These are phyloP conservation scores for Immersiporthe knoxdaviesiana DNA, from an alignment of 2,329 filamentous ascomycete genomes.

Conservation along the genomic window DNA sequence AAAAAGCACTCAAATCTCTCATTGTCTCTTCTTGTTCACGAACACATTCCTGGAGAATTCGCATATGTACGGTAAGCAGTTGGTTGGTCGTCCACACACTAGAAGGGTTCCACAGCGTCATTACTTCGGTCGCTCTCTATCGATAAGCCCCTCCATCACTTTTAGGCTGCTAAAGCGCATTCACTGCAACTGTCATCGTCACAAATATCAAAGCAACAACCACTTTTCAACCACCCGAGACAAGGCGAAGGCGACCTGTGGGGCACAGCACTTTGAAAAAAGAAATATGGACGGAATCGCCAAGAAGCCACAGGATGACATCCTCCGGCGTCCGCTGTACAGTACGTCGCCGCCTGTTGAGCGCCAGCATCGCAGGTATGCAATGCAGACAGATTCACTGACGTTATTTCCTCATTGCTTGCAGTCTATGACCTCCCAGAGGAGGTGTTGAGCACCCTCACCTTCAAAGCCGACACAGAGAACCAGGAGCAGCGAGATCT, in stretches of 20 bases:
- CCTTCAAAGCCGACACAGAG: conserved; percentile 54
- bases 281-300: conserved; percentile 29
- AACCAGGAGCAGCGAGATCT: conserved; percentile 40
- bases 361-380: conserved; percentile 28
- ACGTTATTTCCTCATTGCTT: background rate
- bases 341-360: conserved; percentile 37
- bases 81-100: too few relatives aligned
- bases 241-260: background rate
- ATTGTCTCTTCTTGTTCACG: too few relatives aligned
- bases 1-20: too few relatives aligned
- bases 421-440: conserved; percentile 81
- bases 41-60: too few relatives aligned
- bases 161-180: background rate
- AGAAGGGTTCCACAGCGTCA: too few relatives aligned
- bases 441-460: conserved; percentile 71
- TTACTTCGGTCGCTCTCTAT: background rate
- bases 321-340: conserved; percentile 57
- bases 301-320: conserved; percentile 47
- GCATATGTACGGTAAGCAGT: too few relatives aligned
- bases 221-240: background rate
- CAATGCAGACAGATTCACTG: conserved; percentile 31
- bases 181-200: background rate
- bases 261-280: background rate
- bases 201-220: background rate
- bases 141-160: conserved; percentile 1